Evolutionary conservation across 1,284 basidiomycete species (phyloP).

Genomic region (Pascua sp.): DNA sequence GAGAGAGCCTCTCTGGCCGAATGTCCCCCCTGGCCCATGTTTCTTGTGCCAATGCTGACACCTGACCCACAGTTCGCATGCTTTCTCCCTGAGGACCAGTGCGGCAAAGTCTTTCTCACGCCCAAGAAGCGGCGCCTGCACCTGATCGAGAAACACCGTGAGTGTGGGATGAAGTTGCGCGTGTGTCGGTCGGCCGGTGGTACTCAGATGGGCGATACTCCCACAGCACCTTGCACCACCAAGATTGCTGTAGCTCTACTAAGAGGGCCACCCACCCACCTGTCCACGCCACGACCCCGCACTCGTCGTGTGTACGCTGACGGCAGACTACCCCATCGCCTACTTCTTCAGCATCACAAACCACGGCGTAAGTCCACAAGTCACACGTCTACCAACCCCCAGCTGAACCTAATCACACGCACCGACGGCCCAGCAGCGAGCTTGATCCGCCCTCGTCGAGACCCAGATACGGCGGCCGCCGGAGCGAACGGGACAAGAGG

Average conservation of each 20-base stretch:
- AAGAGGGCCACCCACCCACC: no score
- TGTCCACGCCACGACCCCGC: no score
- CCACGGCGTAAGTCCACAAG: constrained; percentile 62
- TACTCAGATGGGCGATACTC: not conserved
- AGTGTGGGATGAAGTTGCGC: constrained; percentile 2
- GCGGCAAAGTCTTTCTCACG: constrained; percentile 62
- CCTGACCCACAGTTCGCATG: constrained; percentile 67
- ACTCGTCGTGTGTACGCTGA: no score
- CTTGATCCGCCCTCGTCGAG: constrained; percentile 33
- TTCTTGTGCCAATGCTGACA: not conserved
- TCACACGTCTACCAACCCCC: constrained; percentile 1
- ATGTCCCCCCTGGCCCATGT: not conserved
- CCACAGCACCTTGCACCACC: not conserved
- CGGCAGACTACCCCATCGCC: constrained; percentile 65
- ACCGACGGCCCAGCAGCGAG: constrained; percentile 37
- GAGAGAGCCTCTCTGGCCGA: not conserved
- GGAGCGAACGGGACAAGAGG: no score
- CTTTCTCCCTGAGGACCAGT: constrained; percentile 58
- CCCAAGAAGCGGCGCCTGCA: constrained; percentile 77
- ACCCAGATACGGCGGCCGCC: not conserved
- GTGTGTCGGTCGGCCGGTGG: not conserved
- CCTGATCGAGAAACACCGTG: constrained; percentile 69
- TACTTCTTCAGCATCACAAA: constrained; percentile 86
- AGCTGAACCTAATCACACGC: constrained; percentile 38
- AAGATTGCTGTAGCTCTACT: no score